Evolutionary conservation across 2,329 filamentous ascomycete species (phyloP), one percentile per base, ranked within the genome.

Genomic region (Colletotrichum acutatum): DNA sequence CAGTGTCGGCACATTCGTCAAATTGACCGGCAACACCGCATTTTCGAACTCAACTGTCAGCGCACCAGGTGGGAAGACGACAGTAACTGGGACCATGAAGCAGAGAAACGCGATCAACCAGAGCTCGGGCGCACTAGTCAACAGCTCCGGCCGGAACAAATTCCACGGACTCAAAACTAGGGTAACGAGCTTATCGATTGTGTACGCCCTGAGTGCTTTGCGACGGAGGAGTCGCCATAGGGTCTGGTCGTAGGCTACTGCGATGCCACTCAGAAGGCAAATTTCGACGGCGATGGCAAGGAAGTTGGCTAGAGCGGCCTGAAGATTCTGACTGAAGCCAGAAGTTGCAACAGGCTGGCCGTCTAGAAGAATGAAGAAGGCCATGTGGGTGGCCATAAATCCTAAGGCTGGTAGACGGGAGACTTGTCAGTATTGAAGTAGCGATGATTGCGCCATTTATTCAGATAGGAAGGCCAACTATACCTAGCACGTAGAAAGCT

Each of bases 221-320:
- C 42, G 34, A 7, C 62, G 62, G 26, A 71, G 61, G 6, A 34
- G 28, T 19, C 34, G n/a, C 62, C 68, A 66, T 6, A 71, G 34
- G 24, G 46, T 42, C 24, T 71, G 68, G 3, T 60, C 63, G 24
- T 71, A 71, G 5, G 68, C 68, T 16, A 71, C 63, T 11, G 37
- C 32, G 19, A 71, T 59, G 12, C 62, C 62, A 8, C 42, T 61
- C 1, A 71, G 32, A 61, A 97, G 84, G 7, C 91, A 90, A 11
- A 97, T 86, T 81, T 97, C 95, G 5, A 92, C 90, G 49, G 97
- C 90, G 76, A 97, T 84, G 32, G 95, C 92, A n/a, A 95, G 93
- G 76, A 97, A 88, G 81, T 95, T 95, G 78, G 97, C 86, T 42
- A 97, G 86, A 57, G 93, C 90, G 79, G 96, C 91, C 2, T 91